Evolutionary conservation across 306 rosid species (phyloP), one percentile per base, ranked within the genome.

Genomic region (Glycyrrhiza uralensis): DNA sequence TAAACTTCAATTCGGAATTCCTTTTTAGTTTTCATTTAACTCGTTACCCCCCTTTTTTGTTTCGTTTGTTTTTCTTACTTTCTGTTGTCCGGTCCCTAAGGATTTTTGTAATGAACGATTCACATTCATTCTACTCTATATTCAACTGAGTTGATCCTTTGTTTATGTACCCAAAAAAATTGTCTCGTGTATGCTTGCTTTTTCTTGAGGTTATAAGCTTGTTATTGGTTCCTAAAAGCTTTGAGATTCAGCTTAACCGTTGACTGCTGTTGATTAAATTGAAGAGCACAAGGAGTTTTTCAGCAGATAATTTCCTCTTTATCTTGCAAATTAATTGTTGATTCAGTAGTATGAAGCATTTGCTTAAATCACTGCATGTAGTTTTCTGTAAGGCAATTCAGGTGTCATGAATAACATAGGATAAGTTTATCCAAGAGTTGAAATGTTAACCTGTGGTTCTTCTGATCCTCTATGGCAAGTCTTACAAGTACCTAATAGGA

Each of bases 351-450:
- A 10, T 65, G 44, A 54, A 23, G 41, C 65, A 30, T 23, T 66
- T 67, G 59, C 72, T 66, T 23, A 42, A 60, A 79, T 23, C 35
- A 29, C 7, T 45, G 72, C 66, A 75, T 51, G 50, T 30, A 32
- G 17, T 14, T 72, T 64, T 45, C 41, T 26, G 8, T 6, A 35
- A 45, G 75, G 19, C 9, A 62, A 39, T 50, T 52, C 55, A 60
- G 75, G 23, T 67, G 38, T 44, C 63, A 76, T 32, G 29, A 17
- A 33, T 55, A 20, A 19, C 18, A 9, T 2, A 19, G 24, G 38
- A 75, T 19, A 47, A 41, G 56, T 38, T 61, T 56, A 76, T 58
- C 24, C 64, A 24, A 58, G 22, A 47, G 39, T 63, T 71, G 39
- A 58, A 54, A 13, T 32, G 36, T 72, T 19, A 23, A 55, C n/a